phyloP scores from a whole-genome alignment of 1,284 basidiomycete genomes.

The Cystobasidium slooffiae region DNA sequence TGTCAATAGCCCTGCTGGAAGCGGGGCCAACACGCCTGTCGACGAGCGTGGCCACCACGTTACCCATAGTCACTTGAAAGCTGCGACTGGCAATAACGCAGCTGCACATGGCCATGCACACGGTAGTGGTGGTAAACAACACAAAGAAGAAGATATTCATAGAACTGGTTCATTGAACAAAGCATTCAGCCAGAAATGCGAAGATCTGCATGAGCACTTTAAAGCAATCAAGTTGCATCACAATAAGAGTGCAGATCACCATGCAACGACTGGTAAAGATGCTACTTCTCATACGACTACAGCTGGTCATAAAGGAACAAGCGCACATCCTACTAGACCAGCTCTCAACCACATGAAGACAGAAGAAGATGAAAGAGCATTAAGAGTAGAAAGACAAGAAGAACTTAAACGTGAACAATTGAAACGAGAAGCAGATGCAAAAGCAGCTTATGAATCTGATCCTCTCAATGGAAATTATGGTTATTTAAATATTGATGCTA shows the following conservation, averaged over 20 bases:
- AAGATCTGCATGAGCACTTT: slow-evolving; percentile 37
- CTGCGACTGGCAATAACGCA: not conserved
- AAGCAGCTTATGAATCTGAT: slow-evolving; percentile 33
- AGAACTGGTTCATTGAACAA: slow-evolving; percentile 29
- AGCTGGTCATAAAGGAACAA: not conserved
- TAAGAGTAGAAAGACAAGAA: slow-evolving; percentile 25
- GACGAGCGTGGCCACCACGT: slow-evolving; percentile 6
- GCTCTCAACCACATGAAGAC: slow-evolving; percentile 25
- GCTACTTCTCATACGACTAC: not conserved
- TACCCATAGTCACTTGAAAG: not conserved
- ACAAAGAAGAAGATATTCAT: slow-evolving; percentile 20
- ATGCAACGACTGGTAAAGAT: not conserved
- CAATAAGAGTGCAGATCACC: slow-evolving; percentile 3
- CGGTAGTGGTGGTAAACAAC: not conserved
- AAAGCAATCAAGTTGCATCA: slow-evolving; percentile 26
- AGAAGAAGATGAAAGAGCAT: slow-evolving; percentile 34
- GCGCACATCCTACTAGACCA: slow-evolving; percentile 19
- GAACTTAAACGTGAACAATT: slow-evolving; percentile 32
- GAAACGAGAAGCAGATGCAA: slow-evolving; percentile 26
- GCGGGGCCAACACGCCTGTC: slow-evolving; percentile 20
- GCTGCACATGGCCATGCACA: not conserved
- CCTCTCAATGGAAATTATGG: slow-evolving; percentile 38
- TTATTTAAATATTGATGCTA: slow-evolving; percentile 43
- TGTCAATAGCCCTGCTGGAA: slow-evolving; percentile 18
- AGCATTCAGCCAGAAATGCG: slow-evolving; percentile 31